Percentiles rank a stretch among this genome's conserved stretches.
phyloP scores from a whole-genome alignment of 1,139 yeast genomes.

The Geotrichum europaeum region DNA sequence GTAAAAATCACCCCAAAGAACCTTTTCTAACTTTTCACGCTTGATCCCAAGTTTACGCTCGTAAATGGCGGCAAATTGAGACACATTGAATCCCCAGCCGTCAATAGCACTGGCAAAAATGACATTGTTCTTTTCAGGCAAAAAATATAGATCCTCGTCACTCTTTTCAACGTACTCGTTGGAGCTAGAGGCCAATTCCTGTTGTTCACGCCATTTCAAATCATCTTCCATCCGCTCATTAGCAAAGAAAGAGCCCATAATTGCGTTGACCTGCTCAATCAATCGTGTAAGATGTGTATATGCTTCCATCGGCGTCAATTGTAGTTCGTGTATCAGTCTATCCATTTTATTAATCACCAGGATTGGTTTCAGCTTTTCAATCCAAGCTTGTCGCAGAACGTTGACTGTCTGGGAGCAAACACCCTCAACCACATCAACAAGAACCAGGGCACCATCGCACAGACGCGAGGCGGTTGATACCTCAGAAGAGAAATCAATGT shows the following conservation, averaged over 20 bases:
- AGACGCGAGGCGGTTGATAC: conserved; percentile 92
- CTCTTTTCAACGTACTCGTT: conserved; percentile 60
- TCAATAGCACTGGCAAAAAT: conserved; percentile 92
- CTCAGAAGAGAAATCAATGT: conserved; percentile 92
- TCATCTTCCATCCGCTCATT: conserved; percentile 94
- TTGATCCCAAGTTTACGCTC: conserved; percentile 82
- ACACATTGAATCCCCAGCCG: conserved; percentile 95
- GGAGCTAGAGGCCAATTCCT: conserved; percentile 33
- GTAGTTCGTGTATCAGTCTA: conserved; percentile 74
- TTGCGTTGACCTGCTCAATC: conserved; percentile 91
- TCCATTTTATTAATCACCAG: conserved; percentile 93
- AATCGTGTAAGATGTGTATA: conserved; percentile 69
- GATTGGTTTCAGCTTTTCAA: conserved; percentile 80
- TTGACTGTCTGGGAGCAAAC: conserved; percentile 96
- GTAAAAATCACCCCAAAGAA: conserved; percentile 94
- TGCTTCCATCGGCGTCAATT: conserved; percentile 79
- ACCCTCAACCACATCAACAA: conserved; percentile 89
- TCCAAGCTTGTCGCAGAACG: conserved; percentile 93
- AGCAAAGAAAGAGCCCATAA: conserved; percentile 85
- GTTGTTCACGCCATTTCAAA: conserved; percentile 67
- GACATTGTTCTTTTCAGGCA: conserved; percentile 87
- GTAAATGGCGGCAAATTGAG: conserved; percentile 82
- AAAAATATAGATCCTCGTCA: conserved; percentile 80
- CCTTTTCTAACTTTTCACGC: conserved; percentile 68
- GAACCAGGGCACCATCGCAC: conserved; percentile 93